Base-by-base conservation (phyloP, 2,329 filamentous ascomycete genomes). In the Botrytis deweyae region DNA sequence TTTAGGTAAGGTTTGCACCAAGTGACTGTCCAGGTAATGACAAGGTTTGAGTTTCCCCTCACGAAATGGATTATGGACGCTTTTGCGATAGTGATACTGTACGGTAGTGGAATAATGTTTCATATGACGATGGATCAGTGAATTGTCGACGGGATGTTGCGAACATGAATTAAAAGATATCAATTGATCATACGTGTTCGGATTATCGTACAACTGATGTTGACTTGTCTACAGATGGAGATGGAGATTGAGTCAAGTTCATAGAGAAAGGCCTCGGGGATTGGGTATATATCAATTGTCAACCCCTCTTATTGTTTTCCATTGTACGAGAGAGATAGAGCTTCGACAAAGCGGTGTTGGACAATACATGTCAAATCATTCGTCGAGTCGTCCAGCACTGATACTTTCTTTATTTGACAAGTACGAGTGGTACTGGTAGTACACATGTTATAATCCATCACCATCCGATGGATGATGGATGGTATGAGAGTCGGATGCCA, bases 1-100 rank as follows among this genome's bases (percentile, higher is more conserved):
- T 70, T 74, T 70, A 52, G 74, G 70, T 33, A 72, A 72, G 71
- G 63, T 68, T 71, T 40, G 12, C 4, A 55, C 44, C 44, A 22
- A 46, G 18, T 22, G 44, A 46, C 20, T 46, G 44, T 20, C 44
- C 25, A 25, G 46, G 46, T 49, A 49, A 33, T 14, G 33, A 52
- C 25, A 69, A 36, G 49, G 44, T 69, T 58, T 69, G 40, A 8
- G 25, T 49, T n/a, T 42, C 62, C 62, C 62, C 62, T 42, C 46
- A 42, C 16, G 29, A 33, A 66, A 40, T 55, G 61, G 61, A 67
- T 29, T 36, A 29, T 20, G 61, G 61, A 55, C 40, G 59, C 59
- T 40, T 62, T 36, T 40, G 40, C 59, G 49, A n/a, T n/a, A 52
- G 12, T 33, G 33, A 33, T 33, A 33, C 33, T 33, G 33, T 36